Percentiles rank a stretch among this genome's conserved stretches.
Conservation (phyloP, 257 asterid genomes). For the Solanum piurae region DNA sequence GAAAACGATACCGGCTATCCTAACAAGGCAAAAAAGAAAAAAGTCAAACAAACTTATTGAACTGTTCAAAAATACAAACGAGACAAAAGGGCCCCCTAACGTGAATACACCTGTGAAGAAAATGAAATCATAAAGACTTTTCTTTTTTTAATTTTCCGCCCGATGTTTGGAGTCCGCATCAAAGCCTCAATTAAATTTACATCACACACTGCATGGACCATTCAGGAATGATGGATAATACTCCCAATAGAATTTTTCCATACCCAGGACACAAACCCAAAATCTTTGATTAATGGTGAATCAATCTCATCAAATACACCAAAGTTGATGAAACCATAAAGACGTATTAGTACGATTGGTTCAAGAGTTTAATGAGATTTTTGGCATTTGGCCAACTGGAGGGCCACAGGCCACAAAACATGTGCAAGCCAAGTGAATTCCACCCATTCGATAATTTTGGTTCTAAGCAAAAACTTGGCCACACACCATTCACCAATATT, state of each 20-base stretch:
- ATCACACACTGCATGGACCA: too few relatives aligned
- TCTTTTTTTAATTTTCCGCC: accelerated
- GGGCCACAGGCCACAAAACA: not conserved
- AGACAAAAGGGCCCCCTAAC: not conserved
- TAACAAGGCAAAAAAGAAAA: not conserved
- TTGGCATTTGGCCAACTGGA: not conserved
- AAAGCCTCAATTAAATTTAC: accelerated
- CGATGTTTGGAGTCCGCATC: too few relatives aligned
- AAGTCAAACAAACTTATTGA: not conserved
- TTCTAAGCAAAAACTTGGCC: not conserved
- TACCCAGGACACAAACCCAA: too few relatives aligned
- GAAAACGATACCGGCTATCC: not conserved
- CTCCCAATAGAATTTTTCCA: too few relatives aligned
- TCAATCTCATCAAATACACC: too few relatives aligned
- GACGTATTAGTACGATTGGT: not conserved
- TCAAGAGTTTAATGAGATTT: not conserved
- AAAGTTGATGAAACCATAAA: not conserved
- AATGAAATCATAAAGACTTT: not conserved
- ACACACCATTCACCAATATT: not conserved
- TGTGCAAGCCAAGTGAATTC: not conserved
- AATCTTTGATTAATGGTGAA: too few relatives aligned
- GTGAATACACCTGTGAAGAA: not conserved
- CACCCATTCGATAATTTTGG: too few relatives aligned
- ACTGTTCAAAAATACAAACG: not conserved
- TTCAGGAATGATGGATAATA: too few relatives aligned